phyloP scores from a whole-genome alignment of 139 green algal genomes.

The Chlamydomonas sp. region DNA sequence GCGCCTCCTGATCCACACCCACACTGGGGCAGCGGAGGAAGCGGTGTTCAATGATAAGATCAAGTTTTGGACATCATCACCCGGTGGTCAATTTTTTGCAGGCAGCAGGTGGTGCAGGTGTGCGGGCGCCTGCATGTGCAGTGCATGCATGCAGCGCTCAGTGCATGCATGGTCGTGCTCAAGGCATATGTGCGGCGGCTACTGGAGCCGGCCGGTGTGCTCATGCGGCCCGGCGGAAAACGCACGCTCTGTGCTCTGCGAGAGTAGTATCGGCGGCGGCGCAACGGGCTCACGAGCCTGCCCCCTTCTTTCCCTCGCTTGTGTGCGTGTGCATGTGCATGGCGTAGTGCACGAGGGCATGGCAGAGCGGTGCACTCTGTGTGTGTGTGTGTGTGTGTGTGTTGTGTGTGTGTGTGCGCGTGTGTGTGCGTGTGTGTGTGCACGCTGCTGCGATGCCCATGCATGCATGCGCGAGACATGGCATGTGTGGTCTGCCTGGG shows the following conservation, averaged over 20 bases:
- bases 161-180: not conserved
- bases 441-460: no score
- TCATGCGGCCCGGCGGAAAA: constrained; percentile 27
- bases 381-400: no score
- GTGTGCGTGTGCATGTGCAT: no score
- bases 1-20: not conserved
- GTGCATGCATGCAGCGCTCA: not conserved
- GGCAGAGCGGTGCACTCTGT: no score
- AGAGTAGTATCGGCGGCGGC: constrained; percentile 36
- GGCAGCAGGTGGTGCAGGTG: not conserved
- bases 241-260: constrained; percentile 27
- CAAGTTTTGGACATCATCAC: constrained; percentile 43
- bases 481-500: no score
- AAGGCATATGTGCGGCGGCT: constrained; percentile 14
- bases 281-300: not conserved
- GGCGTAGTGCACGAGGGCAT: no score
- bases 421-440: no score
- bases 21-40: not conserved
- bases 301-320: not conserved
- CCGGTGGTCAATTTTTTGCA: not conserved
- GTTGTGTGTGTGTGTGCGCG: no score
- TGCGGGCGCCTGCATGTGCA: not conserved
- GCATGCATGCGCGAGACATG: no score
- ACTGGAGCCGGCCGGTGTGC: constrained; percentile 15
- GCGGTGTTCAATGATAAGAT: constrained; percentile 48